Base-by-base conservation (phyloP, 1,139 yeast species). In the Taiozyma sp. region DNA sequence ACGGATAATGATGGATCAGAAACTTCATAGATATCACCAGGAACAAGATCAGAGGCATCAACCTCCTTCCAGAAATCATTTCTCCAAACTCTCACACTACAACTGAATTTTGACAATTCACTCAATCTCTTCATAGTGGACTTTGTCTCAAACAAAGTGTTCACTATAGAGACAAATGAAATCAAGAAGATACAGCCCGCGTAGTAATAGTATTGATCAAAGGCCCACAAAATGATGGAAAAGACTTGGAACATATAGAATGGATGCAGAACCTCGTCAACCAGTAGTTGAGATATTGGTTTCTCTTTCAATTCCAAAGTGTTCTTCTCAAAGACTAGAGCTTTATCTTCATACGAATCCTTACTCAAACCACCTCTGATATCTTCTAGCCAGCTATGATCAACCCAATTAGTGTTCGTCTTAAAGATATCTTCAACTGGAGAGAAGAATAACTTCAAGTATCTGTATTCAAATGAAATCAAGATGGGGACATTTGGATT, bases 1-100 rank as follows among this genome's bases (percentile, higher is more conserved):
- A 79, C 63, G 4, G 73, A 62, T 54, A 93, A 72, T 0, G 87
- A 80, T 0, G 98, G 96, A 63, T 92, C 98, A 1, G 90, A 83
- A 36, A 95, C 81, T 69, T 95, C 99, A 66, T 84, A 88, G 1
- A 91, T 81, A 68, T 93, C 99, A 47, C 99, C 99, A 0, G 99
- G 98, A 1, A 93, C 97, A 48, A 93, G 75, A 48, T 90, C 95
- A n/a, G 78, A 75, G 1, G 96, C 87, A 43, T 79, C 78, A 2
- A 87, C 75, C 57, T 87, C 92, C 50, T 84, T 87, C 99, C 99
- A 93, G 67, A 89, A 93, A 10, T 87, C 96, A 65, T 88, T 91
- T 65, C 99, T 81, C 79, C 95, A 83, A 1, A 89, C 97, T 63
- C 98, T 80, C 2, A 92, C 88, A 49, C 85, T 92, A 63, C 96